A percentile compares a stretch with the other conserved stretches of the same genome.
phyloP scores from a whole-genome alignment of 2,329 filamentous ascomycete species.

The Paraphaeosphaeria sporulosa region DNA sequence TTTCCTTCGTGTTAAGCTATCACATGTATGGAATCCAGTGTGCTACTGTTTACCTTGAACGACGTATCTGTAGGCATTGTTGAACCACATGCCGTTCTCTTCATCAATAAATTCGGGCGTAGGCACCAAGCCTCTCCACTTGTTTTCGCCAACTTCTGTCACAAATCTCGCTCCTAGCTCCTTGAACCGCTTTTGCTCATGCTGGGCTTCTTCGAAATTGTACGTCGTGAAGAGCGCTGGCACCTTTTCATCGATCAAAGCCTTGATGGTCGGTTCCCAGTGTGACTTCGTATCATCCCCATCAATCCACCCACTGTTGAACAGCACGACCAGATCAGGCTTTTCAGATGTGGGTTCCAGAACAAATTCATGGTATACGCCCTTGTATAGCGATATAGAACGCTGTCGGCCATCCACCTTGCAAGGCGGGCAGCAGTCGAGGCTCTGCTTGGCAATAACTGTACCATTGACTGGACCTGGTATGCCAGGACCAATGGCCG shows the following conservation, averaged over 20 bases:
- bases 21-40: not conserved
- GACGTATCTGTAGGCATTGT: conserved; percentile 26
- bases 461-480: conserved; percentile 3
- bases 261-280: conserved; percentile 26
- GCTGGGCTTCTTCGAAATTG: conserved; percentile 19
- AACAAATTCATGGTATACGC: conserved; percentile 28
- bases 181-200: conserved; percentile 21
- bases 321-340: conserved; percentile 26
- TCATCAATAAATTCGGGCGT: conserved; percentile 27
- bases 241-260: conserved; percentile 17
- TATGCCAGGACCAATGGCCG: conserved; percentile 21
- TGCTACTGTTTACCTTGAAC: conserved; percentile 17
- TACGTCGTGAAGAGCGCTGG: conserved; percentile 29
- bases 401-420: conserved; percentile 18
- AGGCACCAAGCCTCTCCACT: conserved; percentile 27
- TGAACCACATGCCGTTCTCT: conserved; percentile 27
- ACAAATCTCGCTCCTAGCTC: conserved; percentile 19
- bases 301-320: conserved; percentile 29
- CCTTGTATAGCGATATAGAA: conserved; percentile 20
- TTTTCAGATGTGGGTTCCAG: conserved; percentile 19
- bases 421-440: conserved; percentile 24
- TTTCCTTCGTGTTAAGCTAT: not conserved
- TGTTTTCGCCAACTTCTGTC: conserved; percentile 20
- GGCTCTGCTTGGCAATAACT: conserved; percentile 16
- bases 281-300: conserved; percentile 24